Evolutionary conservation across 805 yeast genomes (phyloP).

Genomic region (Candida orba): DNA sequence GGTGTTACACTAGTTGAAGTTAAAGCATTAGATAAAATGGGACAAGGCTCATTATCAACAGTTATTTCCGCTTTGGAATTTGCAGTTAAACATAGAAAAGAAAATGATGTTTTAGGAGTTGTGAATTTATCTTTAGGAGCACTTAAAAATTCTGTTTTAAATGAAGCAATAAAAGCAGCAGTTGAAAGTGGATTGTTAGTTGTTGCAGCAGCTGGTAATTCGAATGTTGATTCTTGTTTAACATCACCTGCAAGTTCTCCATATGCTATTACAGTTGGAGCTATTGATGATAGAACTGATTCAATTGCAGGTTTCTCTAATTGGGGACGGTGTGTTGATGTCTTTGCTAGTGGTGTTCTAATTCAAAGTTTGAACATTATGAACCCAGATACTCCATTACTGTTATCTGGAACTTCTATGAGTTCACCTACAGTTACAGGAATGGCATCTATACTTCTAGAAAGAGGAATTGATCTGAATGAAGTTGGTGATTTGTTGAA

Average conservation of each 20-base stretch:
- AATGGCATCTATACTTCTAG: constrained; percentile 45
- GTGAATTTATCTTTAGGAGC: constrained; percentile 84
- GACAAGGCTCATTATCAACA: constrained; percentile 64
- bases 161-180: constrained; percentile 73
- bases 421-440: constrained; percentile 75
- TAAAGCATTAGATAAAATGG: constrained; percentile 61
- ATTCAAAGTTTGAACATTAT: constrained; percentile 48
- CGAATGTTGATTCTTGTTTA: constrained; percentile 67
- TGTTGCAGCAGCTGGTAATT: constrained; percentile 85
- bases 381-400: constrained; percentile 14
- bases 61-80: constrained; percentile 62
- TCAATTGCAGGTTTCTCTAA: constrained; percentile 74
- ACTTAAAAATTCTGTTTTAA: constrained; percentile 53
- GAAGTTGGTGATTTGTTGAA: constrained; percentile 37
- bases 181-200: constrained; percentile 61
- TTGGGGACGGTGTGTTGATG: constrained; percentile 88
- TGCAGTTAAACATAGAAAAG: constrained; percentile 51
- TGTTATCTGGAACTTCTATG: constrained; percentile 75
- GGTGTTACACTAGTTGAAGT: constrained; percentile 58
- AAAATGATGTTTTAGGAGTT: constrained; percentile 40
- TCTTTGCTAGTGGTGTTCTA: constrained; percentile 75
- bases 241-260: constrained; percentile 83
- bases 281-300: constrained; percentile 71
- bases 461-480: constrained; percentile 38
- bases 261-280: constrained; percentile 76